A percentile compares a stretch with the other conserved stretches of the same genome.
Conservation (phyloP, 2,329 filamentous ascomycete species). For the Phyllosticta capitalensis region DNA sequence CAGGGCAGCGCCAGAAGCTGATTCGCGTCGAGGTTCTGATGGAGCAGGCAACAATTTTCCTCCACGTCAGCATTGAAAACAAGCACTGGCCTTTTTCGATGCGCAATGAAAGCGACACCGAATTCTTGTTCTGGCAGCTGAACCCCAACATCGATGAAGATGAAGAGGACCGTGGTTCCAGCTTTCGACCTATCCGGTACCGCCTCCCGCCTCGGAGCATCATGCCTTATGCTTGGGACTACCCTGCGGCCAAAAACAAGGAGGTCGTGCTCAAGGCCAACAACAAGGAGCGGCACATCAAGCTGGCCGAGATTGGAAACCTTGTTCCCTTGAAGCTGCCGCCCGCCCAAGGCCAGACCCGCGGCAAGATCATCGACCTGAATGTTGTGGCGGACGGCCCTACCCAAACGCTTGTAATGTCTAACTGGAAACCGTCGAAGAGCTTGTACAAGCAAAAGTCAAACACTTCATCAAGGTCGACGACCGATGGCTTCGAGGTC, state of each 20-base stretch:
- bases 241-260: constrained; percentile 92
- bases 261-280: constrained; percentile 76
- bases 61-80: constrained; percentile 80
- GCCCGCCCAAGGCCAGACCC: constrained; percentile 48
- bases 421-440: constrained; percentile 86
- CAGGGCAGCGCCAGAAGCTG: constrained; percentile 78
- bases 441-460: constrained; percentile 74
- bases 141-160: constrained; percentile 91
- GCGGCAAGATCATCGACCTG: constrained; percentile 87
- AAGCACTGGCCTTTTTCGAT: constrained; percentile 99
- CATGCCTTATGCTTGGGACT: constrained; percentile 99
- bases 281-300: constrained; percentile 80
- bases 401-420: constrained; percentile 86
- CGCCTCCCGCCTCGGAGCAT: constrained; percentile 87
- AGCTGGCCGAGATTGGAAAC: constrained; percentile 92
- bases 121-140: constrained; percentile 94
- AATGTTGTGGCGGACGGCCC: constrained; percentile 93
- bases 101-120: constrained; percentile 93
- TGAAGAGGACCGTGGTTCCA: constrained; percentile 68
- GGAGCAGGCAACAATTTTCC: constrained; percentile 87
- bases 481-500: constrained; percentile 74
- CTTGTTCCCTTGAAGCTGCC: constrained; percentile 87
- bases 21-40: constrained; percentile 82
- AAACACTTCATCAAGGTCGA: constrained; percentile 46
- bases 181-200: constrained; percentile 89